Evolutionary conservation across 352 stramenopile genomes (phyloP), one percentile per base, ranked within the genome.

Genomic region (Globisporangium echinulatum): DNA sequence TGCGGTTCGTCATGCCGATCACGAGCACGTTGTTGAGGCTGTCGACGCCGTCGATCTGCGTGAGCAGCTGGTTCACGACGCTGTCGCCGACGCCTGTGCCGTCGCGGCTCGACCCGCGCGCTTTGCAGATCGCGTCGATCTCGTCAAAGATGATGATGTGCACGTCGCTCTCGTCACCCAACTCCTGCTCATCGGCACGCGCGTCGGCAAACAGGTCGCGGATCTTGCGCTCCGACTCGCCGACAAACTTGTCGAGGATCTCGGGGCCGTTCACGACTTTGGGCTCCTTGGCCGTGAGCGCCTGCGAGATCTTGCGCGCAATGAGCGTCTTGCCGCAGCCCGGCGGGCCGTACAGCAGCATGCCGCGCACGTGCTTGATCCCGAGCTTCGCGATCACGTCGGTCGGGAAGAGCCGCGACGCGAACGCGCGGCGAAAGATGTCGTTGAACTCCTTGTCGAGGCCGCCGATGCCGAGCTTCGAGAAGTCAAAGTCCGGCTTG

Each of bases 121-220:
- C 66, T 71, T 99, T 99, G 72, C 96, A 99, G 74, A 99, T 99
- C 40, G 98, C 97, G 81, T 99, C 98, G 74, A 99, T 99, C 75
- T 99, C 97, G 77, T 99, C 97, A 67, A 99, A 98, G 70, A 99
- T 99, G 70, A 99, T 98, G 69, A 99, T 99, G 72, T 99, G 97
- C 53, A 99, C 86, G 63, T 98, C 97, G 57, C 86, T 98, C 57
- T 98, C 92, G 61, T 99, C 97, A 53, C 96, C 97, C 19, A 97
- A 67, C 53, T 97, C 86, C 53, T 94, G 74, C 57, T 94, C 82
- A 58, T 94, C 85, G 58, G 89, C 70, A 36, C 83, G 77, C 9
- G 97, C 97, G 59, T 99, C 97, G 1, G 90, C 83, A 72, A 99
- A 99, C 1, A 99, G 80, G 55, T 98, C 96, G 47, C 97, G 90